Conservation (phyloP, 2,329 filamentous ascomycete genomes). For the Fusarium humuli region DNA sequence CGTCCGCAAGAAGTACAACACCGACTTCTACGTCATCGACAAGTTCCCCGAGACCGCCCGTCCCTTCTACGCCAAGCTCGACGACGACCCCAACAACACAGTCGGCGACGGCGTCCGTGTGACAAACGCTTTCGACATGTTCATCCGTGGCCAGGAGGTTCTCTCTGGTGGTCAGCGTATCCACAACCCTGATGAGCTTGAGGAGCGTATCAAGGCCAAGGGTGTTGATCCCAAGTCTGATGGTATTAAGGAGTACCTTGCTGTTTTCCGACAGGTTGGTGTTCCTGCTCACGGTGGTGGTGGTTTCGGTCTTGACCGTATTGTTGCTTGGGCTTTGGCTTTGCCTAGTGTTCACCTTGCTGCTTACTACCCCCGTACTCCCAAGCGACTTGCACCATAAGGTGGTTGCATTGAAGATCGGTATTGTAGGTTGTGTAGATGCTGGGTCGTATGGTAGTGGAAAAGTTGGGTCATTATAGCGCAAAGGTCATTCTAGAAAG, state of each 20-base stretch:
- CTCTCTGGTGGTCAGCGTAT: constrained; percentile 93
- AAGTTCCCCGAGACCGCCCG: constrained; percentile 92
- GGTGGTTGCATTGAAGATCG: background rate
- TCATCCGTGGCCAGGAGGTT: constrained; percentile 93
- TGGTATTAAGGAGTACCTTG: constrained; percentile 90
- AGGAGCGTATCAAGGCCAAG: constrained; percentile 80
- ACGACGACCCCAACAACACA: constrained; percentile 71
- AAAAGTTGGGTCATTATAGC: constrained; percentile 4
- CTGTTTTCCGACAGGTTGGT: constrained; percentile 82
- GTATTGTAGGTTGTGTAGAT: background rate
- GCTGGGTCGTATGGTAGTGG: background rate
- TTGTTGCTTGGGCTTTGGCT: constrained; percentile 75
- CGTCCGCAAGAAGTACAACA: constrained; percentile 87
- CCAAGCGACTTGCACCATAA: constrained; percentile 68
- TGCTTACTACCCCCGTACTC: constrained; percentile 69
- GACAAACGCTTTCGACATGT: constrained; percentile 81
- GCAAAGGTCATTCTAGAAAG: constrained; percentile 1
- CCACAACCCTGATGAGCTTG: constrained; percentile 79
- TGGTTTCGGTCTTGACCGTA: constrained; percentile 89
- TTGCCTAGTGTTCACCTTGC: constrained; percentile 70
- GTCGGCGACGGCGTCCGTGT: constrained; percentile 55
- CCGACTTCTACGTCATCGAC: constrained; percentile 97
- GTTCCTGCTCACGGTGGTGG: constrained; percentile 90
- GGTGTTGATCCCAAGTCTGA: constrained; percentile 80
- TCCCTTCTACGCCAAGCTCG: constrained; percentile 88